Evolutionary conservation across 441 rosid genomes (phyloP), one percentile per base, ranked within the genome.

Genomic region (Pelargonium citronellum): DNA sequence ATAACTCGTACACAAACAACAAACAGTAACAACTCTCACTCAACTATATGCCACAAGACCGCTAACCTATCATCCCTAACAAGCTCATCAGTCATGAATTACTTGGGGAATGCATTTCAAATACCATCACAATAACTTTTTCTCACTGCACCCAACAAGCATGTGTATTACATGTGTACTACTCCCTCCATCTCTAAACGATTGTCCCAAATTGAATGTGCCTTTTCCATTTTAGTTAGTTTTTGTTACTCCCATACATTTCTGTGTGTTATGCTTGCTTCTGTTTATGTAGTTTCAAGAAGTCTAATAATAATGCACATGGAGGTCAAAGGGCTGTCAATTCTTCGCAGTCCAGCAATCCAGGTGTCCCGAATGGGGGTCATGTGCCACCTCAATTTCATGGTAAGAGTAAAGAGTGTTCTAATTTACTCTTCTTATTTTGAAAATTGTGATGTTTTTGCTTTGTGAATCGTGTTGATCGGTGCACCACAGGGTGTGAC

Each of bases 241-340:
- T 34, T 34, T 34, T 69, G 41, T 39, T 15, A 15, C 97, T 66
- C 99, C 98, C 73, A 96, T 95, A 12, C 88, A 92, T 80, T 82
- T 95, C 87, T 97, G 92, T 66, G 97, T 71, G 51, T 24, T 24
- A 12, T 64, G 2, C 7, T 27, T 49, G 39, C 20, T 47, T 64
- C 20, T 68, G 41, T 43, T 1, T 58, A n/a, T 64, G 30, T 73
- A 95, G 99, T 78, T 84, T 78, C 68, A 89, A 86, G 91, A 91
- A 86, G 87, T 55, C 85, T 34, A 75, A 66, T 47, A 67, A 47
- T 75, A 87, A 90, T 87, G 92, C 74, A 60, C 97, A 87, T 75
- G 96, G 90, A 75, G 87, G 81, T 58, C 99, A 89, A 67, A 82
- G 91, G 91, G 84, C 81, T 17, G 81, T 69, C 46, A 79, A 79